Evolutionary conservation across 805 yeast genomes (phyloP).

Genomic region (Pichia nakasei): DNA sequence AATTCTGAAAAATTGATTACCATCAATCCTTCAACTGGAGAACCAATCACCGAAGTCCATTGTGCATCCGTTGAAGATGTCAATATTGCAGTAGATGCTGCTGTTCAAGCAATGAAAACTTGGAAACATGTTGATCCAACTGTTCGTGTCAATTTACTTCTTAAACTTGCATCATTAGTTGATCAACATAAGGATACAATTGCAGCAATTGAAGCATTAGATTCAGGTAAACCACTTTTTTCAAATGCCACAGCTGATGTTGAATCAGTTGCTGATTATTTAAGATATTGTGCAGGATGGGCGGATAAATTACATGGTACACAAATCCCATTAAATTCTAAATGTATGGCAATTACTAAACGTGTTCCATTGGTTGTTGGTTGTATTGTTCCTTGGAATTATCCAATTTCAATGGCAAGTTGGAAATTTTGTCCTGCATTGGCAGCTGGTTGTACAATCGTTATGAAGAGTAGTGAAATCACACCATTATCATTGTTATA

Average conservation of each 20-base stretch:
- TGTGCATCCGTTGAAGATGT: conserved; percentile 41
- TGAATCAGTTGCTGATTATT: conserved; percentile 35
- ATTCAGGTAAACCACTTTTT: conserved; percentile 45
- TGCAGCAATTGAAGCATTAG: conserved; percentile 44
- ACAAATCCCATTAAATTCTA: conserved; percentile 29
- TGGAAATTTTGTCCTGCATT: conserved; percentile 82
- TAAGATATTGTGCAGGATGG: conserved; percentile 54
- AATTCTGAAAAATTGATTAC: conserved; percentile 34
- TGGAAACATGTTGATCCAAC: conserved; percentile 40
- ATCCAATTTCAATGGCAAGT: conserved; percentile 61
- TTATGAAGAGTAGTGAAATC: conserved; percentile 66
- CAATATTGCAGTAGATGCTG: conserved; percentile 42
- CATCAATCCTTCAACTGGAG: conserved; percentile 42
- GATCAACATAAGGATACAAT: conserved; percentile 41
- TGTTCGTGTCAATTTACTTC: conserved; percentile 33
- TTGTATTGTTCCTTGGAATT: conserved; percentile 67
- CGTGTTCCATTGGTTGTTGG: conserved; percentile 63
- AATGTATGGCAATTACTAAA: conserved; percentile 55
- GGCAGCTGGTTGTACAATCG: conserved; percentile 68
- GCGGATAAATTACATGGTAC: conserved; percentile 47
- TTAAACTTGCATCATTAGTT: conserved; percentile 42
- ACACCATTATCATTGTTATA: conserved; percentile 64
- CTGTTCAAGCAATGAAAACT: conserved; percentile 34
- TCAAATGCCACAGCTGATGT: conserved; percentile 43
- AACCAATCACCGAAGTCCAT: conserved; percentile 36